Evolutionary conservation across 2,329 filamentous ascomycete genomes (phyloP).

Genomic region (Stromatinia cepivora): DNA sequence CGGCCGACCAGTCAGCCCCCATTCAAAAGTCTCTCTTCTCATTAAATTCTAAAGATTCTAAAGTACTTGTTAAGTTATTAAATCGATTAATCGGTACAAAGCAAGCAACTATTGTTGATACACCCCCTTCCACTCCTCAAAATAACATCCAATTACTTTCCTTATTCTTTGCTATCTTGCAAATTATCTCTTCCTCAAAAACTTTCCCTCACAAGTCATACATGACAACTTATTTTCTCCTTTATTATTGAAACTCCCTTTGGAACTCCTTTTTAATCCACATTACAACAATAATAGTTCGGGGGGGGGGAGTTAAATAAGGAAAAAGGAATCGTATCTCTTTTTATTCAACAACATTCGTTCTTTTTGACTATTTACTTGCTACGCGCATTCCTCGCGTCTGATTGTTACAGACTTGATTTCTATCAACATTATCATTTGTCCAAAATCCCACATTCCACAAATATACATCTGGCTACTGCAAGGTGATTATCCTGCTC

Average conservation of each 20-base stretch:
- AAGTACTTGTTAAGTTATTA: background rate
- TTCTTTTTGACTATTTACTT: slow-evolving; percentile 3
- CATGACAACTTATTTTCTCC: background rate
- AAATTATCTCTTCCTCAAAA: slow-evolving; percentile 6
- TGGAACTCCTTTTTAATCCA: background rate
- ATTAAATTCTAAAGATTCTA: too few relatives aligned
- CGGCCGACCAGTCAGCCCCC: background rate
- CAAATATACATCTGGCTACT: slow-evolving; percentile 24
- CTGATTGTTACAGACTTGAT: background rate
- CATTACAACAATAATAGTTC: background rate
- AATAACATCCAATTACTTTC: background rate
- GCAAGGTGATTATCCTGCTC: slow-evolving; percentile 20
- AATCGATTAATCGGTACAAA: background rate
- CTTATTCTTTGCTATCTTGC: background rate
- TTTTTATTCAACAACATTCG: slow-evolving; percentile 15
- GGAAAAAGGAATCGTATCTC: background rate
- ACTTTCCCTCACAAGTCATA: background rate
- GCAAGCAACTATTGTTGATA: background rate
- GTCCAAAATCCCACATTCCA: slow-evolving; percentile 22
- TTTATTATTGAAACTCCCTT: slow-evolving; percentile 2
- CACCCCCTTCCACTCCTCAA: background rate
- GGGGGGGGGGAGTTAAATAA: background rate
- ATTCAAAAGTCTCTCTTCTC: background rate
- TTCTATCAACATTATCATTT: slow-evolving; percentile 21
- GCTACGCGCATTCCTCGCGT: slow-evolving; percentile 20